Base-by-base conservation (phyloP, 495 filamentous ascomycete genomes). In the Penicillium cataractarum region DNA sequence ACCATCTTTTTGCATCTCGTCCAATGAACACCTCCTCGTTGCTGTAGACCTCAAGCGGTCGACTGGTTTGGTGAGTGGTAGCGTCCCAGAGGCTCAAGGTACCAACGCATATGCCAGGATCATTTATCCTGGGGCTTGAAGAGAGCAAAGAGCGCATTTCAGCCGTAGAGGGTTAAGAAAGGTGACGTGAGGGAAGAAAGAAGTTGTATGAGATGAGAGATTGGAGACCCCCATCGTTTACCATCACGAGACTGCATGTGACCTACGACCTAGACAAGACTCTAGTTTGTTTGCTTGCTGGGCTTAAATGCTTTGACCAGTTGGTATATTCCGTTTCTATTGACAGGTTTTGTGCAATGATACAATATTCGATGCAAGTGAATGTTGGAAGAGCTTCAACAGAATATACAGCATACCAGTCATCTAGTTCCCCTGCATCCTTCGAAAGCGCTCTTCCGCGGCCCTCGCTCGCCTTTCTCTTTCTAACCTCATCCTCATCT, bases 391-490 rank as follows among this genome's bases (percentile, higher is more conserved):
- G 44, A 37, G 44, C 17, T n/a, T 31, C 13, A 5, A 10, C 22
- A 27, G 44, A 49, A 35, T 35, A 21, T n/a, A 35, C 29, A 27
- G 35, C 27, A 26, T 3, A 60, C 22, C 54, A 17, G 17, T 13
- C 13, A 7, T 6, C 71, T 60, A 74, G 15, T 70, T 68, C 24
- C 72, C 69, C 58, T 81, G 78, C 84, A 92, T 80, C 66, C 85
- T 76, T 72, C 80, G 85, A 42, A 97, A 84, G 65, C 94, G 86
- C 80, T 93, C 93, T 78, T 97, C 92, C 3, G 91, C 92, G 15
- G 93, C 93, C 61, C 92, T 85, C 13, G 90, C 92, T 67, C 92
- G 88, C 55, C 88, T 82, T 75, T 92, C 91, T 72, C 91, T 81
- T 71, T 97, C 93, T 66, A 97, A 65, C 70, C 83, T 83, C 87